These are phyloP conservation scores for Hemisphaericaspora nanyangensis DNA, from an alignment of 805 yeast genomes.

Conservation along the genomic window DNA sequence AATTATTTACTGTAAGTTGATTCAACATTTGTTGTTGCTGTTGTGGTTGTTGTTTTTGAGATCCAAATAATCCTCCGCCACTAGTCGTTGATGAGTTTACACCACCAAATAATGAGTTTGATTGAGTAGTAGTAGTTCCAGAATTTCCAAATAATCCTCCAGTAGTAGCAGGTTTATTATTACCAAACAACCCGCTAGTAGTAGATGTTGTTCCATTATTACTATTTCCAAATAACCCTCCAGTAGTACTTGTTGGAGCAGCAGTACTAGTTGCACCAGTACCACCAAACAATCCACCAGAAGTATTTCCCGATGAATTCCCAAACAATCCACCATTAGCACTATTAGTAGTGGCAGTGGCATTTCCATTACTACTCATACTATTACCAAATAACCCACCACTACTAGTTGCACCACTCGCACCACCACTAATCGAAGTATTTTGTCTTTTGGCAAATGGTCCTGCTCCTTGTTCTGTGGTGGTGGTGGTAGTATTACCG, in stretches of 20 bases:
- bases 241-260: constrained; percentile 2
- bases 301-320: constrained; percentile 9
- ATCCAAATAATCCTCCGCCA: constrained; percentile 6
- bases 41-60: constrained; percentile 4
- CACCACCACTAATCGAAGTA: constrained; percentile 2
- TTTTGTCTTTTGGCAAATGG: constrained; percentile 6
- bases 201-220: constrained; percentile 2
- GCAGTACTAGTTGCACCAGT: background rate
- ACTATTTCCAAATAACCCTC: constrained; percentile 18
- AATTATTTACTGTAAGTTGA: constrained; percentile 6
- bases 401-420: constrained; percentile 7
- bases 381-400: constrained; percentile 20
- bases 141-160: background rate
- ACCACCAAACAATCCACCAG: constrained; percentile 24
- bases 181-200: constrained; percentile 22
- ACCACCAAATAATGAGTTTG: constrained; percentile 1
- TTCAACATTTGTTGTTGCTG: constrained; percentile 2
- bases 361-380: background rate
- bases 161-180: constrained; percentile 6
- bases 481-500: constrained; percentile 1
- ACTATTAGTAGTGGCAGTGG: constrained; percentile 1
- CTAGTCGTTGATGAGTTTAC: background rate
- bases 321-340: constrained; percentile 21
- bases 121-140: background rate
- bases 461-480: constrained; percentile 2